Evolutionary conservation across 345 rosid species (phyloP).

Genomic region (Populus nigra): DNA sequence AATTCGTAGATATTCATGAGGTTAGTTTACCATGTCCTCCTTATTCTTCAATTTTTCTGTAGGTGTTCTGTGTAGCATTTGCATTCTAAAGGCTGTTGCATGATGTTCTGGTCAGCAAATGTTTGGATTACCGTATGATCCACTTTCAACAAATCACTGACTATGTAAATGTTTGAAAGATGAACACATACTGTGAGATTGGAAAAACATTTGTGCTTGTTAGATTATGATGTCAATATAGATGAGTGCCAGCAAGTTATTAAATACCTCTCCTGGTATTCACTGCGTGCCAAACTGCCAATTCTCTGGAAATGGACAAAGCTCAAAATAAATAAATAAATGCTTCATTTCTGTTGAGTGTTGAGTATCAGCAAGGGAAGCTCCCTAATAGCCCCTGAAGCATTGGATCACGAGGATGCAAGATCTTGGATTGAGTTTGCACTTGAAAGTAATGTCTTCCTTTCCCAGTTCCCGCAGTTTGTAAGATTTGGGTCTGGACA

Average conservation of each 20-base stretch:
- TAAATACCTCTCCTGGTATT: not conserved
- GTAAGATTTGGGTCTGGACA: not conserved
- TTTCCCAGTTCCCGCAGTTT: not conserved
- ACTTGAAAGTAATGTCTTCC: not conserved
- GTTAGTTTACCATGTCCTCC: constrained; percentile 24
- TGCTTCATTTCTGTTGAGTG: not conserved
- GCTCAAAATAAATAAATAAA: not conserved
- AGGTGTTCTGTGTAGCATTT: not conserved
- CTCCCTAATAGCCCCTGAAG: not conserved
- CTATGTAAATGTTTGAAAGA: not conserved
- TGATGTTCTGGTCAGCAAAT: not conserved
- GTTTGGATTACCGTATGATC: not conserved
- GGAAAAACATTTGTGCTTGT: not conserved
- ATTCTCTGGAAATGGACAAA: not conserved
- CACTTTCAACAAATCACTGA: not conserved
- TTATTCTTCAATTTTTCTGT: not conserved
- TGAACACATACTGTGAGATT: not conserved
- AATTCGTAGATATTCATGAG: constrained; percentile 45
- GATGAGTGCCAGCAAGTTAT: not conserved
- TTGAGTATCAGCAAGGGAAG: not conserved
- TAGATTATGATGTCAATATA: not conserved
- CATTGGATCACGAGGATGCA: not conserved
- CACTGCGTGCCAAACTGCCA: not conserved
- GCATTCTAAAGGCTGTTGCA: not conserved
- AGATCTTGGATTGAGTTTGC: not conserved